A percentile compares a stretch with the other conserved stretches of the same genome.
Conservation (phyloP, 2,329 filamentous ascomycete genomes). For the Phaeoacremonium minimum region DNA sequence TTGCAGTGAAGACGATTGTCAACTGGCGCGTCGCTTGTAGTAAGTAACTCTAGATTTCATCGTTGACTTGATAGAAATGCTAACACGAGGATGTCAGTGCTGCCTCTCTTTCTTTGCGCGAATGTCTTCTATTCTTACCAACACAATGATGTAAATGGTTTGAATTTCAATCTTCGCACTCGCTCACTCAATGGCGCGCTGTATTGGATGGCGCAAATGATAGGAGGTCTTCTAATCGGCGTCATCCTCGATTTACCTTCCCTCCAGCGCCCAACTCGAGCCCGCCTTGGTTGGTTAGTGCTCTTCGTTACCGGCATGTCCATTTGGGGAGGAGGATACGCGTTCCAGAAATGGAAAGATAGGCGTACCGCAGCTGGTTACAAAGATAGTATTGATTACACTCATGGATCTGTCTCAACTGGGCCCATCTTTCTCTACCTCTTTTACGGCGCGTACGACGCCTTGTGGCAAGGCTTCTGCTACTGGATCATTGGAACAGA, state of each 20-base stretch:
- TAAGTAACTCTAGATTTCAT: no score
- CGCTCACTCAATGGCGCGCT: constrained; percentile 50
- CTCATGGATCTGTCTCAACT: constrained; percentile 40
- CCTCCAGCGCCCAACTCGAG: constrained; percentile 38
- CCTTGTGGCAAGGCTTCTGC: constrained; percentile 61
- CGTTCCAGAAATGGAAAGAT: constrained; percentile 57
- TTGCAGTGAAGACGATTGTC: constrained; percentile 29
- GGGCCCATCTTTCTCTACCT: constrained; percentile 68
- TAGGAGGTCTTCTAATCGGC: constrained; percentile 45
- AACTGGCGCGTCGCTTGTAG: constrained; percentile 39
- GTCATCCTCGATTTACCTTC: constrained; percentile 35
- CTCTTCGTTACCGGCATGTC: constrained; percentile 44
- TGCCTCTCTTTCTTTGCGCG: constrained; percentile 51
- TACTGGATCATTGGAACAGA: constrained; percentile 55
- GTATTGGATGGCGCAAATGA: constrained; percentile 54
- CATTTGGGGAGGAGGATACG: constrained; percentile 60
- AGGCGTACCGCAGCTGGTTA: constrained; percentile 28
- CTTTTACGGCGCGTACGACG: constrained; percentile 66
- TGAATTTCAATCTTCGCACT: constrained; percentile 49
- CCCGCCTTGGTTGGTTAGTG: constrained; percentile 38
- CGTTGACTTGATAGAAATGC: no score
- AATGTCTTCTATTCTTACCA: constrained; percentile 56
- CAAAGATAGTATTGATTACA: constrained; percentile 43
- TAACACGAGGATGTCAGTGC: no score
- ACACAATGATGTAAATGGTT: constrained; percentile 50